A percentile compares a stretch with the other conserved stretches of the same genome.
Evolutionary conservation across 768 basidiomycete genomes (phyloP).

Genomic region (Tricholoma sp.): DNA sequence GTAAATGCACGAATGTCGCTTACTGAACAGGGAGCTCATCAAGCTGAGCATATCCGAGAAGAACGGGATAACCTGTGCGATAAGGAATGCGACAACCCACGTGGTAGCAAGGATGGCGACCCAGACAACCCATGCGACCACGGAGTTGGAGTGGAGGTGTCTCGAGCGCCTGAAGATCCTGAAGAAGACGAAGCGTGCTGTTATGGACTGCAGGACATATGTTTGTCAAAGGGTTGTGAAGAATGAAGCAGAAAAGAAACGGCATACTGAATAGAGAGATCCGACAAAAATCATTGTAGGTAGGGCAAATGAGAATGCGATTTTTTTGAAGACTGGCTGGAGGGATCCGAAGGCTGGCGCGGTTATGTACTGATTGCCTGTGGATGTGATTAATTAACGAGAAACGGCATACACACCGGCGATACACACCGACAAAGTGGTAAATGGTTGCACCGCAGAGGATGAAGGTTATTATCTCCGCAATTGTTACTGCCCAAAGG

Average conservation of each 20-base stretch:
- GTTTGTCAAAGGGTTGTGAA: neutral
- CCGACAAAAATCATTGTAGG: slow-evolving; percentile 43
- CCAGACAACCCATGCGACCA: slow-evolving; percentile 28
- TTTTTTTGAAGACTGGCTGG: slow-evolving; percentile 31
- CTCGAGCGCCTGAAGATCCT: slow-evolving; percentile 33
- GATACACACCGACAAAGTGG: slow-evolving; percentile 21
- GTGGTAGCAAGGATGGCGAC: slow-evolving; percentile 24
- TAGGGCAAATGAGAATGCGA: slow-evolving; percentile 41
- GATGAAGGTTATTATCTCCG: slow-evolving; percentile 36
- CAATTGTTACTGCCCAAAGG: slow-evolving; percentile 38
- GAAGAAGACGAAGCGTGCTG: slow-evolving; percentile 42
- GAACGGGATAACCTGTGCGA: slow-evolving; percentile 31
- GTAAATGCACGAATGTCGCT: neutral
- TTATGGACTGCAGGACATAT: slow-evolving; percentile 25
- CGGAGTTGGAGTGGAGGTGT: slow-evolving; percentile 30
- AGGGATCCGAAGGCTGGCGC: slow-evolving; percentile 40
- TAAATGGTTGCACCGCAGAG: slow-evolving; percentile 41
- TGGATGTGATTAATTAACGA: neutral
- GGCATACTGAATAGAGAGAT: slow-evolving; percentile 34
- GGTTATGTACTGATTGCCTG: slow-evolving; percentile 35
- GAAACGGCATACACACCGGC: too few species aligned
- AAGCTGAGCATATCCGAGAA: slow-evolving; percentile 36
- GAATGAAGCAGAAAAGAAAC: neutral
- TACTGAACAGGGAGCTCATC: slow-evolving; percentile 39
- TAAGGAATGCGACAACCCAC: slow-evolving; percentile 29